Base-by-base conservation (phyloP, 805 yeast genomes). In the Cyberlindnera mrakii region DNA sequence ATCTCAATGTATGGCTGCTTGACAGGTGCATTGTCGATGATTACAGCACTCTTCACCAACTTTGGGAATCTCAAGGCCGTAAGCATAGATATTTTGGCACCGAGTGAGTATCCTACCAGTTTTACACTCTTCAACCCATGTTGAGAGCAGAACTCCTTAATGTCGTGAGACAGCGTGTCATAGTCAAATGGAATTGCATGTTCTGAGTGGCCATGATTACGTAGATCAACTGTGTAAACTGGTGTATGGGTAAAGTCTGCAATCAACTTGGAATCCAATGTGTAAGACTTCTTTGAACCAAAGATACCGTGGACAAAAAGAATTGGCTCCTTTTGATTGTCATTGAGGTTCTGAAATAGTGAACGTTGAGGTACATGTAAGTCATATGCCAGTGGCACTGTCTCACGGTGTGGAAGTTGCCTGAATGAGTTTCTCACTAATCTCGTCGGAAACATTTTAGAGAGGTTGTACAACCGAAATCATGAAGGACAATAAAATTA, bases 341-440 rank as follows among this genome's bases (percentile, higher is more conserved):
- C 45, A 40, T 57, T 57, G 42, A 52, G 18, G 34, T 53, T 52
- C 30, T 51, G 47, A 14, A 50, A 49, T 4, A 54, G 50, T 4
- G 60, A 50, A 25, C 49, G 36, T 32, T 48, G 47, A 23, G 64
- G 64, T 29, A 40, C 37, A 37, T 59, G 63, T 7, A 59, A 41
- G 41, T 59, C 64, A 39, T 53, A 59, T 1, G 62, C 62, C 60
- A 59, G 46, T 14, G 54, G 53, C 29, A 58, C 50, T 1, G 56
- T 43, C 78, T 80, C 74, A 85, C 75, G 81, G 87, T 93, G 75
- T 37, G 57, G 59, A 5, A 55, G 38, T n/a, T 50, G 35, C 5
- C 88, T 87, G 35, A 46, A 33, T 14, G 37, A 96, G 45, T 90
- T 84, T 77, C 90, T 84, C 69, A 91, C 76, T n/a, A 50, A 36